phyloP scores from a whole-genome alignment of 495 filamentous ascomycete species.

The Penicillium crystallinum region DNA sequence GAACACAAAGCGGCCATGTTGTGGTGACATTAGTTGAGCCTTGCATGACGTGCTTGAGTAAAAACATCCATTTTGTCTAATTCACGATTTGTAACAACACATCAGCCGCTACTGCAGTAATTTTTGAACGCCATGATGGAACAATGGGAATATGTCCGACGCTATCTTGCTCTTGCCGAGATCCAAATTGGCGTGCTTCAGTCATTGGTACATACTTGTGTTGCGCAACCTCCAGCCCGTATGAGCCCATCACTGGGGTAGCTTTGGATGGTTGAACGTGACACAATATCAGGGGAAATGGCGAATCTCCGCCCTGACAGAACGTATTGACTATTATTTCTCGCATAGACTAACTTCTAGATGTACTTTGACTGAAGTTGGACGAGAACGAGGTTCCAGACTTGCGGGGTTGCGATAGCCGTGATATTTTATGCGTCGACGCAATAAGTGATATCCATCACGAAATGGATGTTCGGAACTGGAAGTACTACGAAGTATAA shows the following conservation, averaged over 20 bases:
- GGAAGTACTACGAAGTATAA: not conserved
- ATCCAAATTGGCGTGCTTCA: not conserved
- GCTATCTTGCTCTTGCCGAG: not conserved
- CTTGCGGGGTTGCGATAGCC: not conserved
- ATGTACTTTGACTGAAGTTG: not conserved
- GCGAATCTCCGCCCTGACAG: not conserved
- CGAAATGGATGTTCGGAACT: slow-evolving; percentile 15
- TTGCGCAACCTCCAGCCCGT: slow-evolving; percentile 7
- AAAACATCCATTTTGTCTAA: not conserved
- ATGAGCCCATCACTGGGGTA: not conserved
- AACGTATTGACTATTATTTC: not conserved
- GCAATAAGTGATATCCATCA: not conserved
- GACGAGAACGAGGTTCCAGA: slow-evolving; percentile 8
- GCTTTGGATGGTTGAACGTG: slow-evolving; percentile 3
- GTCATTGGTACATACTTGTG: not conserved
- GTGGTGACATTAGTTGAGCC: not conserved
- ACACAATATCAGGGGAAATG: slow-evolving; percentile 5
- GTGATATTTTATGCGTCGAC: not conserved
- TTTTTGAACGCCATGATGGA: not conserved
- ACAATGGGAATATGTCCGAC: not conserved
- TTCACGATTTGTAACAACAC: too few relatives aligned
- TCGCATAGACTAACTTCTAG: not conserved
- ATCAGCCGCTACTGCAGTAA: not conserved
- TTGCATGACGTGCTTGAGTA: slow-evolving; percentile 1
- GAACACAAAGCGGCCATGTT: not conserved